phyloP scores from a whole-genome alignment of 495 filamentous ascomycete genomes.

The Penicillium pulvis region DNA sequence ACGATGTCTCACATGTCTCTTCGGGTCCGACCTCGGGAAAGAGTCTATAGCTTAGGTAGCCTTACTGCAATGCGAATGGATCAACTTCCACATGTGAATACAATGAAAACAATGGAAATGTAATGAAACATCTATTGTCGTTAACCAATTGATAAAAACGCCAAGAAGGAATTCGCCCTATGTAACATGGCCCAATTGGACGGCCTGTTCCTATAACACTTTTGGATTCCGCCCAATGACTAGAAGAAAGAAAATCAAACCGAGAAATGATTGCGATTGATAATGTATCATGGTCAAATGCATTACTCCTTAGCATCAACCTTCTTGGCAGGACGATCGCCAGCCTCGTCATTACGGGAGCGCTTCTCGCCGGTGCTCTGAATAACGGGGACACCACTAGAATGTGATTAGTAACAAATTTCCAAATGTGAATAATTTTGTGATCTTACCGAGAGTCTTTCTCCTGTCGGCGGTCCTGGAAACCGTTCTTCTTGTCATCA shows the following conservation, averaged over 20 bases:
- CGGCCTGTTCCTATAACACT: slow-evolving; percentile 29
- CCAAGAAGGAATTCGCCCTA: slow-evolving; percentile 23
- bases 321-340: slow-evolving; percentile 50
- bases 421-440: not conserved
- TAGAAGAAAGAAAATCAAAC: slow-evolving; percentile 22
- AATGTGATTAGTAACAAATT: slow-evolving; percentile 6
- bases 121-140: slow-evolving; percentile 14
- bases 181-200: slow-evolving; percentile 16
- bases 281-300: not conserved
- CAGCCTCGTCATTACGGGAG: slow-evolving; percentile 44
- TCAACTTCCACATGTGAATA: not conserved
- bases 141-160: slow-evolving; percentile 26
- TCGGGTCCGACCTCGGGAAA: not conserved
- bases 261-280: slow-evolving; percentile 9
- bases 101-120: slow-evolving; percentile 1
- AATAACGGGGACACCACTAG: slow-evolving; percentile 51
- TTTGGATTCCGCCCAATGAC: slow-evolving; percentile 25
- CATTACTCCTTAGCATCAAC: slow-evolving; percentile 49
- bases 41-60: not conserved
- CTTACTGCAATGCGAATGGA: not conserved
- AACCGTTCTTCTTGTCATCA: slow-evolving; percentile 65
- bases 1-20: not conserved
- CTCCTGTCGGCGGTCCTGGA: slow-evolving; percentile 42
- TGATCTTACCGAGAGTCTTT: slow-evolving; percentile 49
- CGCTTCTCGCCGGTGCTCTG: slow-evolving; percentile 53